A percentile compares a stretch with the other conserved stretches of the same genome.
Evolutionary conservation across 495 filamentous ascomycete species (phyloP).

Genomic region (Terfezia claveryi): DNA sequence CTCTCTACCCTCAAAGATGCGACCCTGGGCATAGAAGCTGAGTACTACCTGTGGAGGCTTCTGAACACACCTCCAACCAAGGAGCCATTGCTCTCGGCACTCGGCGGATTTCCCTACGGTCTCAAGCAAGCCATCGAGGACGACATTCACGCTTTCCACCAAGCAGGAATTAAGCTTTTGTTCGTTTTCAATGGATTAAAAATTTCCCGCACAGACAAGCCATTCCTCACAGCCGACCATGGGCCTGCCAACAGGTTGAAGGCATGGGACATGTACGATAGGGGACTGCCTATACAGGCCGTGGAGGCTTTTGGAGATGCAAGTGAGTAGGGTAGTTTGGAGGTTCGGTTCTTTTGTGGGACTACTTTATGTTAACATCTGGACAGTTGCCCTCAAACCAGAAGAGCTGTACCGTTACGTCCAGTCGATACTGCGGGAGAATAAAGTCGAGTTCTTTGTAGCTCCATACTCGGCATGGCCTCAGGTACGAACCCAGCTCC

Average conservation of each 20-base stretch:
- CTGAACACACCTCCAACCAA: slow-evolving; percentile 42
- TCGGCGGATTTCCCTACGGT: slow-evolving; percentile 73
- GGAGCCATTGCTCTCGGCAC: slow-evolving; percentile 71
- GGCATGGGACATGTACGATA: slow-evolving; percentile 77
- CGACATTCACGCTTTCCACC: slow-evolving; percentile 47
- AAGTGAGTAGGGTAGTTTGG: slow-evolving; percentile 29
- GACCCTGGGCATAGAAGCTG: slow-evolving; percentile 68
- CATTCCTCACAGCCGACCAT: slow-evolving; percentile 24
- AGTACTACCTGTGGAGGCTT: slow-evolving; percentile 61
- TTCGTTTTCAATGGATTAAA: slow-evolving; percentile 84
- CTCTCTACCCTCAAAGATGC: slow-evolving; percentile 46
- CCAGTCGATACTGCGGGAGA: slow-evolving; percentile 45
- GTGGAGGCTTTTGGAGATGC: slow-evolving; percentile 63
- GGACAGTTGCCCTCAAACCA: slow-evolving; percentile 31
- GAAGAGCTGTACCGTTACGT: slow-evolving; percentile 49
- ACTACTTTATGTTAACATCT: neutral
- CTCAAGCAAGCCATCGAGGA: slow-evolving; percentile 45
- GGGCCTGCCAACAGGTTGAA: slow-evolving; percentile 9
- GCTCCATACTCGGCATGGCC: slow-evolving; percentile 78
- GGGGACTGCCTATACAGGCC: slow-evolving; percentile 52
- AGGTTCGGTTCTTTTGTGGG: neutral
- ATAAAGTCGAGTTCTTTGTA: slow-evolving; percentile 55
- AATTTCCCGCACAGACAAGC: slow-evolving; percentile 34
- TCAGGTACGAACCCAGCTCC: slow-evolving; percentile 36
- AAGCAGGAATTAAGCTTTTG: slow-evolving; percentile 39